A percentile compares a stretch with the other conserved stretches of the same genome.
These are phyloP conservation scores for Penicillium mononematosum DNA, from an alignment of 495 filamentous ascomycete genomes.

Conservation along the genomic window DNA sequence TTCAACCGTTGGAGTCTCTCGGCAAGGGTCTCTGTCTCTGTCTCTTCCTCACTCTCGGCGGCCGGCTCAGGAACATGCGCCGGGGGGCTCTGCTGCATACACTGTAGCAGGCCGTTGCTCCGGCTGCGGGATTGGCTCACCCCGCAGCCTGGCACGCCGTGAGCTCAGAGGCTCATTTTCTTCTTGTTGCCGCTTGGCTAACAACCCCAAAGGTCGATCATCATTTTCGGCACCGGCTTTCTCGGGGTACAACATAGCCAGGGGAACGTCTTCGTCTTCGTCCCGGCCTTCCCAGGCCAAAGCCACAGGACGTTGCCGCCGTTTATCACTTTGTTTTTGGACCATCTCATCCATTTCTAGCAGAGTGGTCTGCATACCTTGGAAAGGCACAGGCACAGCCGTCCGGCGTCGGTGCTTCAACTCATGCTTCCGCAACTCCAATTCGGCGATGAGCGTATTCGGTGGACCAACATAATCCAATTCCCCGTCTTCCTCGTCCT, in stretches of 20 bases:
- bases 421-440: slow-evolving; percentile 84
- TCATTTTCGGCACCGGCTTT: slow-evolving; percentile 56
- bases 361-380: slow-evolving; percentile 84
- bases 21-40: slow-evolving; percentile 79
- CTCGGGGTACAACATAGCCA: slow-evolving; percentile 73
- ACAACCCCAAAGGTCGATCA: slow-evolving; percentile 73
- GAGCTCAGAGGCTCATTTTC: slow-evolving; percentile 86
- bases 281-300: slow-evolving; percentile 85
- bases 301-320: slow-evolving; percentile 70
- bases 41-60: slow-evolving; percentile 57
- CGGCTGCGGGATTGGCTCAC: slow-evolving; percentile 38
- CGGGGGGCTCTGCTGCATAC: slow-evolving; percentile 30
- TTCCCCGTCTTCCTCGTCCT: slow-evolving; percentile 39
- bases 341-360: slow-evolving; percentile 89
- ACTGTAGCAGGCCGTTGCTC: slow-evolving; percentile 41
- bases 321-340: slow-evolving; percentile 74
- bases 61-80: slow-evolving; percentile 17
- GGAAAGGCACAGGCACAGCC: slow-evolving; percentile 57
- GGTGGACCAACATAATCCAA: slow-evolving; percentile 66
- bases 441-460: slow-evolving; percentile 87
- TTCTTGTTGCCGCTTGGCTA: slow-evolving; percentile 81
- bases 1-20: slow-evolving; percentile 70
- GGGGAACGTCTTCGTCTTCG: slow-evolving; percentile 75
- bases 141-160: slow-evolving; percentile 74
- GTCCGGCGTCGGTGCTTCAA: slow-evolving; percentile 73